phyloP scores from a whole-genome alignment of 1,284 basidiomycete genomes.

The Puccinia horiana region DNA sequence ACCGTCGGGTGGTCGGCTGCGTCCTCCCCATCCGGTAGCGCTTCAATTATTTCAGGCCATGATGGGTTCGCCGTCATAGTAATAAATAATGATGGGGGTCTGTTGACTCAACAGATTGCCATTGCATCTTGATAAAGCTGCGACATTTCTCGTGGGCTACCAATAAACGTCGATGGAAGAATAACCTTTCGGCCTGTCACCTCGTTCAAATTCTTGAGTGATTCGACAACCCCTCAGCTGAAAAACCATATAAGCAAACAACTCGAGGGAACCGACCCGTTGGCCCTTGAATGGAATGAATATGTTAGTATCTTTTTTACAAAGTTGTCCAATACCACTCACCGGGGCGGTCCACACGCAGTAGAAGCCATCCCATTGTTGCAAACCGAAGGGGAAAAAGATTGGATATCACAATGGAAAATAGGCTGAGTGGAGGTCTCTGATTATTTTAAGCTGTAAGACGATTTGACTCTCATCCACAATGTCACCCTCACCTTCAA shows the following conservation, averaged over 20 bases:
- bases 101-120: no score
- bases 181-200: slow-evolving; percentile 53
- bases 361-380: background rate
- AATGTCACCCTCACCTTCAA: background rate
- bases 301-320: no score
- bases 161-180: slow-evolving; percentile 59
- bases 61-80: slow-evolving; percentile 61
- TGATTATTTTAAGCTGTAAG: background rate
- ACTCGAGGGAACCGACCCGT: background rate
- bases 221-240: background rate
- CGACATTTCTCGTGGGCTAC: slow-evolving; percentile 58
- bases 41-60: slow-evolving; percentile 61
- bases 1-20: slow-evolving; percentile 62
- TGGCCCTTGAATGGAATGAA: no score
- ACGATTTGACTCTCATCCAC: background rate
- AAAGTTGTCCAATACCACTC: no score
- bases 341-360: no score
- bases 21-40: slow-evolving; percentile 61
- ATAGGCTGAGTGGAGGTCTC: slow-evolving; percentile 18
- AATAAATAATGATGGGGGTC: slow-evolving; percentile 60
- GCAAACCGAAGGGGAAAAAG: slow-evolving; percentile 21
- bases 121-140: slow-evolving; percentile 60
- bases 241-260: background rate
- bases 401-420: slow-evolving; percentile 4
- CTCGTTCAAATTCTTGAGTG: background rate